Conservation (phyloP, 768 basidiomycete species). For the Suillus subaureus region DNA sequence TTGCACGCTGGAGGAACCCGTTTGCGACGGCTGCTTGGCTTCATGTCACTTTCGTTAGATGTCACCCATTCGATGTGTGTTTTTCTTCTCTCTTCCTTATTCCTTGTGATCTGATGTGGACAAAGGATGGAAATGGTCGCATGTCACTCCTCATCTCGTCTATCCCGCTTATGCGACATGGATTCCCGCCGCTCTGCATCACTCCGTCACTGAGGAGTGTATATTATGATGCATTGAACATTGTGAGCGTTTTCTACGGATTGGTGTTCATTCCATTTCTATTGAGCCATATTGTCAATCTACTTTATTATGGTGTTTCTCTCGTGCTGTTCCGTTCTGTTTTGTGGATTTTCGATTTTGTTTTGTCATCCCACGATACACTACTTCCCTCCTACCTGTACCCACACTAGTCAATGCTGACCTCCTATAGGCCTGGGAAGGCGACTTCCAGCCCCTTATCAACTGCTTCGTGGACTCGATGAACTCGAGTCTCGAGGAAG, state of each 20-base stretch:
- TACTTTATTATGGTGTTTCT: neutral
- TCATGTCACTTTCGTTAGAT: slow-evolving; percentile 36
- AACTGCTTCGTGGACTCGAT: slow-evolving; percentile 33
- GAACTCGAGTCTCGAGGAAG: slow-evolving; percentile 25
- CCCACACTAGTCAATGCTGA: neutral
- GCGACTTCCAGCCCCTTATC: slow-evolving; percentile 34
- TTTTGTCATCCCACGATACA: neutral
- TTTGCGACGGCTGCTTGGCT: slow-evolving; percentile 40
- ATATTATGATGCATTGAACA: slow-evolving; percentile 37
- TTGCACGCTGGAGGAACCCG: slow-evolving; percentile 39
- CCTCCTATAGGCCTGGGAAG: slow-evolving; percentile 34
- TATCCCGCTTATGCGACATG: slow-evolving; percentile 35
- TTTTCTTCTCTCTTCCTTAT: neutral
- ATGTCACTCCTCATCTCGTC: slow-evolving; percentile 37
- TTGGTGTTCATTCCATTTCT: neutral
- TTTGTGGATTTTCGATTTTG: neutral
- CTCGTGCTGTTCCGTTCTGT: neutral
- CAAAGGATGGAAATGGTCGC: slow-evolving; percentile 38
- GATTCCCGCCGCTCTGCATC: slow-evolving; percentile 34
- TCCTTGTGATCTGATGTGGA: neutral
- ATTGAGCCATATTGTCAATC: neutral
- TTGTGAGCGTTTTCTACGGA: slow-evolving; percentile 19
- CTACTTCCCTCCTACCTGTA: neutral
- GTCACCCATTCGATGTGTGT: slow-evolving; percentile 38
- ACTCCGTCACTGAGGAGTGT: slow-evolving; percentile 22